Evolutionary conservation across 1,284 basidiomycete species (phyloP).

Genomic region (Marasmius oreades): DNA sequence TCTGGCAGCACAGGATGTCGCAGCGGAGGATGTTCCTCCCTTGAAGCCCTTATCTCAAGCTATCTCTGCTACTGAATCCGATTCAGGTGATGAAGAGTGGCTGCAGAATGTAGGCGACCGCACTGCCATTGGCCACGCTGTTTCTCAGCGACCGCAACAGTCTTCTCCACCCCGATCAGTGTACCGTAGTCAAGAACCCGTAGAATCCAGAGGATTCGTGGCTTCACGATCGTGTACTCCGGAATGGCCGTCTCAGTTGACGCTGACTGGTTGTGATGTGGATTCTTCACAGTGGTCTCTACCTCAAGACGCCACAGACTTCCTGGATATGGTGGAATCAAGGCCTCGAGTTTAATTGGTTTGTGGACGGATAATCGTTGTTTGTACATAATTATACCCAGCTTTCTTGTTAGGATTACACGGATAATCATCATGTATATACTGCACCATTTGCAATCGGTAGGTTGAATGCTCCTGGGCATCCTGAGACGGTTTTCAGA

Average conservation of each 20-base stretch:
- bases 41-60: constrained; percentile 4
- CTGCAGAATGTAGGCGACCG: background rate
- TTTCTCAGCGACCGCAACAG: background rate
- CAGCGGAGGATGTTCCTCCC: background rate
- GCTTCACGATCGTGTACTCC: background rate
- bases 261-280: constrained; percentile 24
- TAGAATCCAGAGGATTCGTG: background rate
- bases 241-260: background rate
- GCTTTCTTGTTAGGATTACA: background rate
- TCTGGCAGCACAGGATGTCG: background rate
- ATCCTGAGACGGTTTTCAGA: no score
- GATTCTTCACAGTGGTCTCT: constrained; percentile 10
- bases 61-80: constrained; percentile 28
- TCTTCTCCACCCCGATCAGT: background rate
- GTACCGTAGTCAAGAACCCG: background rate
- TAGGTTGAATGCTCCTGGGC: no score
- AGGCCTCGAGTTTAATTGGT: background rate
- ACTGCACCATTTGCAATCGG: no score
- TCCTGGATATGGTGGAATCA: constrained; percentile 37
- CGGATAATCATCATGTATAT: no score
- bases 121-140: background rate
- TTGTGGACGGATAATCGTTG: no score
- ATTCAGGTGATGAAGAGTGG: constrained; percentile 19
- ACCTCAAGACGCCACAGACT: constrained; percentile 21
- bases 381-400: background rate